Evolutionary conservation across 2,329 filamentous ascomycete genomes (phyloP).

Genomic region (Claviceps maximensis): DNA sequence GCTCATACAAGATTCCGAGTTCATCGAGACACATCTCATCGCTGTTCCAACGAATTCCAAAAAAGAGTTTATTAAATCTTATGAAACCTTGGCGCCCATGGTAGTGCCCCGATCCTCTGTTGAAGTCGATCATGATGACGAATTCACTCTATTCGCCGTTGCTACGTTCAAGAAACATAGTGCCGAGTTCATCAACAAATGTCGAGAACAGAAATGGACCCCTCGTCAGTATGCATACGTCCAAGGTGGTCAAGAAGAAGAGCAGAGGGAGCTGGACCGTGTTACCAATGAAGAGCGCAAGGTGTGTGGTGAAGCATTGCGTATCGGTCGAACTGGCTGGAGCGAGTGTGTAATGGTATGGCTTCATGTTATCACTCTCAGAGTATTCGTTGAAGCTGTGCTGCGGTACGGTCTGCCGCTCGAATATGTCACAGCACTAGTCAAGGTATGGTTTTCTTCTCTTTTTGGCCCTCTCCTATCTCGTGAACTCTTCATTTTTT

Average conservation of each 20-base stretch:
- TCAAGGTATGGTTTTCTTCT: conserved; percentile 82
- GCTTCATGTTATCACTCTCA: conserved; percentile 79
- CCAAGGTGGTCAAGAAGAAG: conserved; percentile 78
- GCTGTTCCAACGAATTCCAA: conserved; percentile 68
- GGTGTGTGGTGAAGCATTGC: conserved; percentile 81
- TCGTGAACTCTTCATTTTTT: not conserved
- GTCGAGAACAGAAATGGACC: conserved; percentile 85
- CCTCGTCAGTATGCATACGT: conserved; percentile 90
- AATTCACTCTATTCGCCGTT: conserved; percentile 79
- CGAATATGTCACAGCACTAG: conserved; percentile 72
- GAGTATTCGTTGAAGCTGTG: conserved; percentile 97
- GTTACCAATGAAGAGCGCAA: conserved; percentile 78
- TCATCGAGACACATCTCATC: conserved; percentile 88
- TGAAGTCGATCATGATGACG: conserved; percentile 72
- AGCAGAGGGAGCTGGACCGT: conserved; percentile 73
- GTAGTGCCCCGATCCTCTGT: conserved; percentile 81
- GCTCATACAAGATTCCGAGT: conserved; percentile 82
- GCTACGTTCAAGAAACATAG: conserved; percentile 89
- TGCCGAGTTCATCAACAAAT: conserved; percentile 80
- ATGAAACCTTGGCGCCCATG: conserved; percentile 82
- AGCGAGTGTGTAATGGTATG: conserved; percentile 93
- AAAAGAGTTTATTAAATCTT: conserved; percentile 80
- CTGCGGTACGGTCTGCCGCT: conserved; percentile 85
- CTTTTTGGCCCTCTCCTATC: too few relatives aligned
- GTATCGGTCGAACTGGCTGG: conserved; percentile 82